Evolutionary conservation across 2,329 filamentous ascomycete species (phyloP).

Genomic region (Leptoxyphium fumago): DNA sequence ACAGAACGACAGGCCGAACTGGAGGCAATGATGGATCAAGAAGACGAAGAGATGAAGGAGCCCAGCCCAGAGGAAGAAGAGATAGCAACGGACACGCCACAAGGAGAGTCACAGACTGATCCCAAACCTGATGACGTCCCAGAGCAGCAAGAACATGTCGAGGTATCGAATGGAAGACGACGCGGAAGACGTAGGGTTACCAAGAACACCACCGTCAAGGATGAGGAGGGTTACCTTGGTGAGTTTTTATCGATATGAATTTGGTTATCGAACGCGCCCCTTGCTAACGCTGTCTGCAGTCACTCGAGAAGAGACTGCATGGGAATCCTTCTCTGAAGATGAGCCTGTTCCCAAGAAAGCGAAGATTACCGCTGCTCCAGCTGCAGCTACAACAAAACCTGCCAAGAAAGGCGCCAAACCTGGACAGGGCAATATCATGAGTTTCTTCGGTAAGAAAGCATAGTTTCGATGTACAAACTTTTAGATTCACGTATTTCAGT

Average conservation of each 20-base stretch:
- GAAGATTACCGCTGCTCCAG: conserved; percentile 35
- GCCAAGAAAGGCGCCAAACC: conserved; percentile 30
- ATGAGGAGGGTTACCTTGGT: conserved; percentile 84
- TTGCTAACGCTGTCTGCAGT: conserved; percentile 38
- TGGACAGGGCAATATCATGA: conserved; percentile 74
- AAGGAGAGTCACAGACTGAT: conserved; percentile 3
- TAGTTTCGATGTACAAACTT: too few species aligned
- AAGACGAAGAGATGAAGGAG: conserved; percentile 42
- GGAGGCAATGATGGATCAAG: conserved; percentile 61
- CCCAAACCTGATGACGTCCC: background rate
- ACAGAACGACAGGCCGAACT: conserved; percentile 53
- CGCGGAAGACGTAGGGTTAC: conserved; percentile 66
- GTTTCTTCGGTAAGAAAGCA: conserved; percentile 70
- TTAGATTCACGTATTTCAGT: too few species aligned
- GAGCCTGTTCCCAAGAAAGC: conserved; percentile 48
- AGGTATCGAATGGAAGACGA: conserved; percentile 48
- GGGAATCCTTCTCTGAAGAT: conserved; percentile 91
- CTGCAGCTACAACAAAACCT: conserved; percentile 25
- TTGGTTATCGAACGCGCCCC: background rate
- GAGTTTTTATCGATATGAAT: conserved; percentile 20
- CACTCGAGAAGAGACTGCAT: conserved; percentile 67
- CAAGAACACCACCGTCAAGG: conserved; percentile 76
- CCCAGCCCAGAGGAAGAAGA: conserved; percentile 24
- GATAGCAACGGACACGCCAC: conserved; percentile 18
- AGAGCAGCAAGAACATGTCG: conserved; percentile 30